Conservation (phyloP, 352 stramenopile genomes). For the Achlya hypogyna region DNA sequence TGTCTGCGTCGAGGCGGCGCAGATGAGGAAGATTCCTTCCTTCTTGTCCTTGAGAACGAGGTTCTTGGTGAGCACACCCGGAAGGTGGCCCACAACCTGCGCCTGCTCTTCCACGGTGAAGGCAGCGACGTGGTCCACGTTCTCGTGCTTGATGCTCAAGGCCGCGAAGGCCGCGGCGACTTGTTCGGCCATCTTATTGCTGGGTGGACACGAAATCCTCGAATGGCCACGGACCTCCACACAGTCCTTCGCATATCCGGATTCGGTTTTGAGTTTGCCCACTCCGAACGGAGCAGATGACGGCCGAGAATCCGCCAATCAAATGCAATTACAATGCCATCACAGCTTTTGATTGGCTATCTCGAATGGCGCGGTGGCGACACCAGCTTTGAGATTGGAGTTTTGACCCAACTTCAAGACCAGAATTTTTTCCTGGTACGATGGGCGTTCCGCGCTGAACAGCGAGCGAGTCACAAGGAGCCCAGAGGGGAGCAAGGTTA, state of each 20-base stretch:
- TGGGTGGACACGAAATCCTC: conserved; percentile 5
- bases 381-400: background rate
- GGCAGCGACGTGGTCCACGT: conserved; percentile 45
- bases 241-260: background rate
- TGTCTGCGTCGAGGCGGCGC: conserved; percentile 60
- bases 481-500: too few relatives aligned
- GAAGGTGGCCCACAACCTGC: conserved; percentile 66
- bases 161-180: conserved; percentile 48
- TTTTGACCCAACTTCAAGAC: background rate
- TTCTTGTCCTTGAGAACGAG: conserved; percentile 98
- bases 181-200: conserved; percentile 24
- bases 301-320: background rate
- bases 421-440: conserved; percentile 2
- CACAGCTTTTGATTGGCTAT: background rate
- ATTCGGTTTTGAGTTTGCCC: conserved; percentile 9
- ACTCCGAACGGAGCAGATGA: background rate
- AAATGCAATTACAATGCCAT: background rate
- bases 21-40: conserved; percentile 93
- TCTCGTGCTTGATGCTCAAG: conserved; percentile 47
- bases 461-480: background rate
- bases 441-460: background rate
- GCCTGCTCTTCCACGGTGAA: conserved; percentile 67
- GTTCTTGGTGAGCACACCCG: conserved; percentile 90
- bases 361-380: background rate
- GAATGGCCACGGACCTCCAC: conserved; percentile 10